Base-by-base conservation (phyloP, 371 early-diverging fungal genomes). In the Nematocida major region DNA sequence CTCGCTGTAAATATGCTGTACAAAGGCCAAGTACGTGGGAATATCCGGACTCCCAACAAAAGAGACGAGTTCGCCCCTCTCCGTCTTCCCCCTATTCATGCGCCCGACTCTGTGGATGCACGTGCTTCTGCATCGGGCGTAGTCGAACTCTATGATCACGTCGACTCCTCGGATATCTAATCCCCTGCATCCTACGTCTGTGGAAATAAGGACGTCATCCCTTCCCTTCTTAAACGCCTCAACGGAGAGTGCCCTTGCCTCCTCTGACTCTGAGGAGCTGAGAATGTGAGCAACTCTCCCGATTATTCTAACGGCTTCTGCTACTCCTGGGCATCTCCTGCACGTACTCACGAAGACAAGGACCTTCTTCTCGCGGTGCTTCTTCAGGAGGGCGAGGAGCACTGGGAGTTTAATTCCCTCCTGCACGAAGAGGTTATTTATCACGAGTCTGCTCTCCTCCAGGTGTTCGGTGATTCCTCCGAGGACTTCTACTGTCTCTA, bases 101-200 rank as follows among this genome's bases (percentile, higher is more conserved):
- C 99, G 89, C 70, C 97, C 99, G 13, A 94, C 94, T 80, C 99
- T 89, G 87, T 98, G 99, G 24, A 97, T 88, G 87, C 95, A 93
- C 24, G 95, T 90, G 83, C 95, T 96, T 82, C 91, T 89, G 48
- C 90, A 88, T 39, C 90, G 89, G 18, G 92, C 88, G 82, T 96
- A 93, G 73, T 96, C 95, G 81, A 93, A 96, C 85, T 95, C 95
- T 86, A 97, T 89, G 40, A 96, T 93, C 70, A 92, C 90, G 80
- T 93, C 93, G 34, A 97, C 85, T 22, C 92, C 88, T 20, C 95
- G 96, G 62, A 97, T 93, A 88, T 97, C 97, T 59, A 97, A 90
- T 89, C 98, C 97, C 86, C 98, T 91, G 30, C 96, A 95, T 26
- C 96, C 98, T 2, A 97, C 92, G 83, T 97, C 98, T 7, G 98